These are phyloP conservation scores for Heimioporus sp. DNA, from an alignment of 768 basidiomycete species.

Conservation along the genomic window DNA sequence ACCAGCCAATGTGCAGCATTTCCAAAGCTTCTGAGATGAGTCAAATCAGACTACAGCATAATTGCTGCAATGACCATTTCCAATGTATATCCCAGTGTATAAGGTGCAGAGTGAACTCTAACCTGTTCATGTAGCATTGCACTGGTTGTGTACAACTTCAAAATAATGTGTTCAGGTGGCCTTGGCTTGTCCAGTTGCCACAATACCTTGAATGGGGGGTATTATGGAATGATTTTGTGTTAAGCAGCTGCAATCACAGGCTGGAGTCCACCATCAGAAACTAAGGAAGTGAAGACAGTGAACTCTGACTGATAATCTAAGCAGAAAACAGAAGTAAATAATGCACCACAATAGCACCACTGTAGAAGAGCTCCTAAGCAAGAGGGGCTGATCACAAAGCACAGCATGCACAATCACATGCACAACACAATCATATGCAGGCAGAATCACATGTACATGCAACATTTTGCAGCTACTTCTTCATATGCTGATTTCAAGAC, in stretches of 20 bases:
- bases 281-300: too few relatives aligned
- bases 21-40: conserved; percentile 23
- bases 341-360: too few relatives aligned
- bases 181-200: conserved; percentile 1
- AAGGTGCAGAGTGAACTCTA: conserved; percentile 3
- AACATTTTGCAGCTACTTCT: conserved; percentile 12
- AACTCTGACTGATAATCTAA: too few relatives aligned
- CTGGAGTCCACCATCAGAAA: too few relatives aligned
- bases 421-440: too few relatives aligned
- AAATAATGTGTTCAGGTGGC: conserved; percentile 13
- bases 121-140: conserved; percentile 15
- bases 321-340: too few relatives aligned
- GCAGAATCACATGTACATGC: conserved; percentile 12
- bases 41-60: conserved; percentile 28
- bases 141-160: conserved; percentile 21
- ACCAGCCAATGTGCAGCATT: conserved; percentile 13
- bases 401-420: too few relatives aligned
- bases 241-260: too few relatives aligned
- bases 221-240: too few relatives aligned
- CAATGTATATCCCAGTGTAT: conserved; percentile 9
- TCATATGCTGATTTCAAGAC: conserved; percentile 24
- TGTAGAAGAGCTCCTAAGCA: too few relatives aligned
- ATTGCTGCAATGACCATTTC: conserved; percentile 15
- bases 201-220: conserved; percentile 18
- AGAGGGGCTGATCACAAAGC: too few relatives aligned